phyloP scores from a whole-genome alignment of 2,329 filamentous ascomycete genomes.

The Lachnellula arida region DNA sequence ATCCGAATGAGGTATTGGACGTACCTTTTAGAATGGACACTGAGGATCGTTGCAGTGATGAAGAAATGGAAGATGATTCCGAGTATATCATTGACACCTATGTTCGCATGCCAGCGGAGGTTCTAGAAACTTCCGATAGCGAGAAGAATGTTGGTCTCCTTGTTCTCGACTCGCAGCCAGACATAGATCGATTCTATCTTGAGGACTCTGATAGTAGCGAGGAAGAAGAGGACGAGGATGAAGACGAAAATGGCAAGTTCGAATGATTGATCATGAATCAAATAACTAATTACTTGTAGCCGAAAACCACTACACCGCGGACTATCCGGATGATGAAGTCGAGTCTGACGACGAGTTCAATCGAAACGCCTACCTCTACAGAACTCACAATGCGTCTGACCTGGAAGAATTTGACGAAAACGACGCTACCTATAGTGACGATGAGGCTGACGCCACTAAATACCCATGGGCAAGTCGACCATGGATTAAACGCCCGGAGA shows the following conservation, averaged over 20 bases:
- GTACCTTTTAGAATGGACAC: constrained; percentile 31
- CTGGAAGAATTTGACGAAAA: constrained; percentile 29
- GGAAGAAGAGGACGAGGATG: constrained; percentile 59
- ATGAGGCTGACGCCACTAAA: constrained; percentile 21
- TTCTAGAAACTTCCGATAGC: constrained; percentile 42
- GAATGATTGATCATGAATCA: background rate
- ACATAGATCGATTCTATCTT: constrained; percentile 54
- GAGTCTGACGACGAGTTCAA: constrained; percentile 65
- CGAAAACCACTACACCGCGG: constrained; percentile 73
- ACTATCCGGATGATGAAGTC: constrained; percentile 77
- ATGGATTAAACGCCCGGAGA: constrained; percentile 8
- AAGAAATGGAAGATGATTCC: constrained; percentile 42
- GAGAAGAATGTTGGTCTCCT: constrained; percentile 43
- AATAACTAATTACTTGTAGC: constrained; percentile 40
- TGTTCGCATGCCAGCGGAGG: constrained; percentile 52
- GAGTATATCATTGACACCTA: constrained; percentile 64
- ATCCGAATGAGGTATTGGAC: constrained; percentile 39
- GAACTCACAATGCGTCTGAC: constrained; percentile 35
- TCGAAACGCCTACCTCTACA: constrained; percentile 50
- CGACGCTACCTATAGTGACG: constrained; percentile 25
- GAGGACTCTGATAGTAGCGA: constrained; percentile 55
- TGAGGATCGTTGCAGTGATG: constrained; percentile 39
- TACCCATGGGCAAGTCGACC: constrained; percentile 26
- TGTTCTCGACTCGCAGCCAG: constrained; percentile 30
- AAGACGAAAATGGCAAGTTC: constrained; percentile 58